Evolutionary conservation across 1,284 basidiomycete genomes (phyloP).

Genomic region (Mycosarcoma maydis): DNA sequence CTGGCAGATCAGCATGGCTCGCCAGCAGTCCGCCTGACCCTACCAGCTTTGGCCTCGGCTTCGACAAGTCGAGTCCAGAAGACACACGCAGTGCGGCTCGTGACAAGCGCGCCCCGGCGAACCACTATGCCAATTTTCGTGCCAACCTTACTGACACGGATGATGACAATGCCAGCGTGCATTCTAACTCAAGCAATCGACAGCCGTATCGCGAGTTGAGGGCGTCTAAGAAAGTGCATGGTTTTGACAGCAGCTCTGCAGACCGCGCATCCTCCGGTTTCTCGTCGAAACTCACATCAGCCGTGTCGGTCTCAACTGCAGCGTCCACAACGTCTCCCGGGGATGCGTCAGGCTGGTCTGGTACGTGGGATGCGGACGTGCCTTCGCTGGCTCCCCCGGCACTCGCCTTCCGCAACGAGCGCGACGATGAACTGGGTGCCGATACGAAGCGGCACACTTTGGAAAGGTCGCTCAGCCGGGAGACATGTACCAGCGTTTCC

Average conservation of each 20-base stretch:
- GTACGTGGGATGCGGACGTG: constrained; percentile 40
- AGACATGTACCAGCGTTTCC: not conserved
- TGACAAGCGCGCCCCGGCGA: constrained; percentile 13
- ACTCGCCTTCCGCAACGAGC: constrained; percentile 31
- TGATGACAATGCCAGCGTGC: constrained; percentile 39
- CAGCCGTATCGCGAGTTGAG: constrained; percentile 40
- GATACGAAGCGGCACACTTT: constrained; percentile 18
- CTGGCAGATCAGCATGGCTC: constrained; percentile 43
- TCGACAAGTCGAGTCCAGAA: constrained; percentile 43
- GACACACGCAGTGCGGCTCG: constrained; percentile 10
- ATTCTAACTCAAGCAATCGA: constrained; percentile 42
- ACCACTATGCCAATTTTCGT: constrained; percentile 11
- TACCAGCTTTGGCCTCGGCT: constrained; percentile 41
- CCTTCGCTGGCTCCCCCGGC: constrained; percentile 43
- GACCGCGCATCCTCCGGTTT: constrained; percentile 8
- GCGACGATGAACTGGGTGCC: constrained; percentile 12
- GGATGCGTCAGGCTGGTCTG: constrained; percentile 12
- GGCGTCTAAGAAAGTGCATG: constrained; percentile 35
- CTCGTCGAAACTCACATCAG: constrained; percentile 15
- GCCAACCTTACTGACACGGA: constrained; percentile 34
- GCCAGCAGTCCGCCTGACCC: constrained; percentile 51
- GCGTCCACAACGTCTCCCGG: constrained; percentile 3
- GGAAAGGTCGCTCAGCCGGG: constrained; percentile 24
- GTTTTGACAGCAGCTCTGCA: constrained; percentile 16
- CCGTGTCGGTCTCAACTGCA: constrained; percentile 1